These are phyloP conservation scores for Lentinula novae-zelandiae DNA, from an alignment of 1,284 basidiomycete species.

Conservation along the genomic window DNA sequence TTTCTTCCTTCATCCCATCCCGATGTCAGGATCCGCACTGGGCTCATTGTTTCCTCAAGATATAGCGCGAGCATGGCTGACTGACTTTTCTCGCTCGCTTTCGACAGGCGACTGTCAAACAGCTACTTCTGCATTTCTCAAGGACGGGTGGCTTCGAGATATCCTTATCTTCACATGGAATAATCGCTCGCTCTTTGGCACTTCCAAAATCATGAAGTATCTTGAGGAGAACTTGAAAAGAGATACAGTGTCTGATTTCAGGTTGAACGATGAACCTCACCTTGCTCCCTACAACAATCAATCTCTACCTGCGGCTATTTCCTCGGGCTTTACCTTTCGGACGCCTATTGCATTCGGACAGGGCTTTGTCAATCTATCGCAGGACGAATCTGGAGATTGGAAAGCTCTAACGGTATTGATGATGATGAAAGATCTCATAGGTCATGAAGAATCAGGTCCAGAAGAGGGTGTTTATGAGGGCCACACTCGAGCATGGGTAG, in stretches of 20 bases:
- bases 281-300: constrained; percentile 24
- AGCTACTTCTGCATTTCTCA: constrained; percentile 22
- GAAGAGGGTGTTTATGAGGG: constrained; percentile 29
- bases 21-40: not conserved
- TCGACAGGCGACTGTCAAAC: constrained; percentile 16
- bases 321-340: constrained; percentile 37
- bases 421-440: constrained; percentile 27
- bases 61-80: not conserved
- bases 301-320: constrained; percentile 22
- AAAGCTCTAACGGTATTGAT: constrained; percentile 30
- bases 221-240: constrained; percentile 14
- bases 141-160: constrained; percentile 34
- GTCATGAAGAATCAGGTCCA: constrained; percentile 28
- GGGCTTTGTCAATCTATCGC: constrained; percentile 34
- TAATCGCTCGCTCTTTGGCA: constrained; percentile 29
- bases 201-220: constrained; percentile 25
- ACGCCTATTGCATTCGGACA: constrained; percentile 32
- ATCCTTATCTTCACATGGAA: constrained; percentile 34
- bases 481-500: constrained; percentile 30
- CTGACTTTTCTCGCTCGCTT: not conserved
- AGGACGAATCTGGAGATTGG: constrained; percentile 24
- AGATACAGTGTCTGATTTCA: constrained; percentile 24
- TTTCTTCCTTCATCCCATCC: not conserved
- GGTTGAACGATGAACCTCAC: constrained; percentile 25
- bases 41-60: not conserved